Percentiles rank a stretch among this genome's conserved stretches.
Evolutionary conservation across 805 yeast species (phyloP).

Genomic region (Candida silvatica): DNA sequence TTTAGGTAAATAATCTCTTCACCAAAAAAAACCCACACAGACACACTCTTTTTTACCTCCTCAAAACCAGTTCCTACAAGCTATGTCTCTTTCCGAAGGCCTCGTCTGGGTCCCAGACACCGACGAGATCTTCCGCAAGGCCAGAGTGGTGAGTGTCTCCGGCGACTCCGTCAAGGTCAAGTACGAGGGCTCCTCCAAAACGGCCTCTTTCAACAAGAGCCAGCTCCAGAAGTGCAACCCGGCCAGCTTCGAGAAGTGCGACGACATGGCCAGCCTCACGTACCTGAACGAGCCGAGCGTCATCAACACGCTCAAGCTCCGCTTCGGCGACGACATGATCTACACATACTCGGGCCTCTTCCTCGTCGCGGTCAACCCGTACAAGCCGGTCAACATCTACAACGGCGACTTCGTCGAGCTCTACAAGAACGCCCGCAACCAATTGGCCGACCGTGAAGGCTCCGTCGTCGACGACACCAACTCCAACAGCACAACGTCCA

Average conservation of each 20-base stretch:
- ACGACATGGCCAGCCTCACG: conserved; percentile 94
- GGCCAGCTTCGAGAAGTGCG: conserved; percentile 77
- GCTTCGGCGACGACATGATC: conserved; percentile 73
- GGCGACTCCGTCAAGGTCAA: conserved; percentile 28
- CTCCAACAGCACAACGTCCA: conserved; percentile 1
- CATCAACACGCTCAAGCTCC: conserved; percentile 67
- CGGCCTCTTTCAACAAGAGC: conserved; percentile 29
- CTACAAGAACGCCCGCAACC: conserved; percentile 24
- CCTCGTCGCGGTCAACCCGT: conserved; percentile 93
- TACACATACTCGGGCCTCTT: conserved; percentile 95
- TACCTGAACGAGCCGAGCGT: conserved; percentile 93
- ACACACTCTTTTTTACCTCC: neutral
- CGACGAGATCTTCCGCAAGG: conserved; percentile 50
- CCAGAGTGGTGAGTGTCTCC: conserved; percentile 41
- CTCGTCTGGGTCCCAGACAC: conserved; percentile 77
- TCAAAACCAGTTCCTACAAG: too few species aligned
- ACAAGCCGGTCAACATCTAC: conserved; percentile 66
- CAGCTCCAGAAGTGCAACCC: conserved; percentile 73
- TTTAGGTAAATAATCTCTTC: too few species aligned
- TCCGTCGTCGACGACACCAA: conserved; percentile 20
- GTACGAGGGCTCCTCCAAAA: conserved; percentile 24
- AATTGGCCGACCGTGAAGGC: conserved; percentile 3
- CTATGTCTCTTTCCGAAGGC: conserved; percentile 28
- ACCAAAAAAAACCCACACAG: neutral
- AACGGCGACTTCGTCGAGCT: conserved; percentile 44